Evolutionary conservation across 306 rosid genomes (phyloP).

Genomic region (Fragaria ananassa): DNA sequence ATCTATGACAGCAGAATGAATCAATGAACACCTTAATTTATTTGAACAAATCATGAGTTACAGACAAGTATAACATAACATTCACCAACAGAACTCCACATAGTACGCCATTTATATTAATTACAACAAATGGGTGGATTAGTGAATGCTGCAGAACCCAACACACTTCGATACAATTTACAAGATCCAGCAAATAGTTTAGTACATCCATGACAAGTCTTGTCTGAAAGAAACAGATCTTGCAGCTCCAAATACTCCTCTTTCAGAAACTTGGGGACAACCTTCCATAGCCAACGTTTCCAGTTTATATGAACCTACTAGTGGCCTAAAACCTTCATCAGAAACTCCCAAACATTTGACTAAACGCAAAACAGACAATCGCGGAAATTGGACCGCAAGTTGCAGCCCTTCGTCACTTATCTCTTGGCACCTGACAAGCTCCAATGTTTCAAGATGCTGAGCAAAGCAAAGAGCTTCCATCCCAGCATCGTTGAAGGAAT

Average conservation of each 20-base stretch:
- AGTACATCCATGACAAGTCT: slow-evolving; percentile 87
- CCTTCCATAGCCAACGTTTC: slow-evolving; percentile 66
- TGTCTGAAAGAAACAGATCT: slow-evolving; percentile 63
- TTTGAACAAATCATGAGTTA: not conserved
- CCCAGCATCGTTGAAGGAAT: slow-evolving; percentile 74
- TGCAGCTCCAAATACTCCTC: slow-evolving; percentile 71
- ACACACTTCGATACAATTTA: not conserved
- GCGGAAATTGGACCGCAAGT: slow-evolving; percentile 69
- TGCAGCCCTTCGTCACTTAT: slow-evolving; percentile 83
- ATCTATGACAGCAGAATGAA: not conserved
- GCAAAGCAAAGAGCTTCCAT: slow-evolving; percentile 85
- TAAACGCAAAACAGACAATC: slow-evolving; percentile 42
- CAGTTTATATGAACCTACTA: slow-evolving; percentile 68
- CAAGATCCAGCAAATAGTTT: slow-evolving; percentile 15
- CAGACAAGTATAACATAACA: not conserved
- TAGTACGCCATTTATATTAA: not conserved
- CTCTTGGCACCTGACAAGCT: slow-evolving; percentile 80
- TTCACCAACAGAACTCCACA: slow-evolving; percentile 1
- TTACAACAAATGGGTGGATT: not conserved
- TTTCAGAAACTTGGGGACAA: slow-evolving; percentile 85
- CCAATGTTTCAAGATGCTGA: slow-evolving; percentile 64
- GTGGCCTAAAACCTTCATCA: slow-evolving; percentile 80
- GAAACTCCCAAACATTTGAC: slow-evolving; percentile 78
- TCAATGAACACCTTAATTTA: not conserved
- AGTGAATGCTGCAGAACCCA: slow-evolving; percentile 15